Evolutionary conservation across 176 grass and related monocot species (phyloP).

Genomic region (Ampelocalamus luodianensis): DNA sequence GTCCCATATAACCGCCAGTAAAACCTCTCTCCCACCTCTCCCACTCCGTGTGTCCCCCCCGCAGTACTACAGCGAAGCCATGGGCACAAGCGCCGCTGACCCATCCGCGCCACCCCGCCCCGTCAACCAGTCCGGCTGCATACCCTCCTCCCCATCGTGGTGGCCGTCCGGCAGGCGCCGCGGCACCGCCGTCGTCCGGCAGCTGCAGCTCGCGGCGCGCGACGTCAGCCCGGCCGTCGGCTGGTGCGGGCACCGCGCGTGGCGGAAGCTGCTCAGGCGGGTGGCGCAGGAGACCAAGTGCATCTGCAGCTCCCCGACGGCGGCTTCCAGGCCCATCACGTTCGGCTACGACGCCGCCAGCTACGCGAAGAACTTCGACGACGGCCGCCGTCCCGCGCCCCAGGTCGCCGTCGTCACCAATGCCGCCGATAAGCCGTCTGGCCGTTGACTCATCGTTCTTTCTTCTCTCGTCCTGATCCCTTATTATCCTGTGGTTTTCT

Average conservation of each 20-base stretch:
- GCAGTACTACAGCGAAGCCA: background rate
- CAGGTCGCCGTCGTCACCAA: background rate
- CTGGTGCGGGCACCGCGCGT: slow-evolving; percentile 57
- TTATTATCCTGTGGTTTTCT: slow-evolving; percentile 21
- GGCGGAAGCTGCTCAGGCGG: slow-evolving; percentile 69
- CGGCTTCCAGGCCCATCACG: slow-evolving; percentile 51
- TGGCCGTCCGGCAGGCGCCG: slow-evolving; percentile 32
- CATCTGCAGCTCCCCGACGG: slow-evolving; percentile 55
- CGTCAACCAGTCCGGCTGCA: slow-evolving; percentile 39
- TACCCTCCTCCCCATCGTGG: slow-evolving; percentile 61
- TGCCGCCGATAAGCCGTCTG: slow-evolving; percentile 28
- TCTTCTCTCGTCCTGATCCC: background rate
- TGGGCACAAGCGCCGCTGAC: slow-evolving; percentile 48
- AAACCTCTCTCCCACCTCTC: background rate
- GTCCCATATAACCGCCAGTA: slow-evolving; percentile 21
- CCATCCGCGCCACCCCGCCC: slow-evolving; percentile 38
- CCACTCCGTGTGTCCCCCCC: slow-evolving; percentile 3
- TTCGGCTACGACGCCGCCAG: slow-evolving; percentile 88
- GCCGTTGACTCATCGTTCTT: slow-evolving; percentile 29
- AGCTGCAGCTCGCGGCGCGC: slow-evolving; percentile 62
- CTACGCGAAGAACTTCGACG: slow-evolving; percentile 98
- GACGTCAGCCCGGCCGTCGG: slow-evolving; percentile 40
- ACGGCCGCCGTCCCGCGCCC: slow-evolving; percentile 51
- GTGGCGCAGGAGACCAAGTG: slow-evolving; percentile 74
- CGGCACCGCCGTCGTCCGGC: slow-evolving; percentile 40